These are phyloP conservation scores for Yamadazyma philogaea DNA, from an alignment of 805 yeast genomes.

Conservation along the genomic window DNA sequence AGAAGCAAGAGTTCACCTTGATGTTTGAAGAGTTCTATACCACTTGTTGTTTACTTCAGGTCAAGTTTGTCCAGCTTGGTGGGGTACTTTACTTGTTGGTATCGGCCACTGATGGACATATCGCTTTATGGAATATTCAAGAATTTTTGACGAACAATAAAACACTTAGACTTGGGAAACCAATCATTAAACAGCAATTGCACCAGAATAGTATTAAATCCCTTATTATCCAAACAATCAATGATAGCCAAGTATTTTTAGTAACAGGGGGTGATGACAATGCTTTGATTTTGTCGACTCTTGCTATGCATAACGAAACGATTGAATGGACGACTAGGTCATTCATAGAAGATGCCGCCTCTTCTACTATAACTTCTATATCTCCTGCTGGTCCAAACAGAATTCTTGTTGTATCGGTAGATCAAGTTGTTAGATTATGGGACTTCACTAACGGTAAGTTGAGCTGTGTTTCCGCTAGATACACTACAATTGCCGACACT, in stretches of 20 bases:
- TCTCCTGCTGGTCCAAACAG: conserved; percentile 26
- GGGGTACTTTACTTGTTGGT: conserved; percentile 40
- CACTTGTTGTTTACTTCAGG: conserved; percentile 74
- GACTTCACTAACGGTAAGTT: conserved; percentile 23
- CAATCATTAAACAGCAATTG: conserved; percentile 45
- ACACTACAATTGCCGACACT: conserved; percentile 88
- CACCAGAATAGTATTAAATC: conserved; percentile 88
- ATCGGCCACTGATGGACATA: conserved; percentile 82
- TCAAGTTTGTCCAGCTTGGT: conserved; percentile 39
- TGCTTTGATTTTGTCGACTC: conserved; percentile 42
- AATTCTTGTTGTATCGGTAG: conserved; percentile 68
- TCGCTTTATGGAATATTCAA: conserved; percentile 56
- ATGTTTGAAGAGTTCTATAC: conserved; percentile 53
- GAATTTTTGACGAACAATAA: background rate
- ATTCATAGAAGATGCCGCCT: conserved; percentile 61
- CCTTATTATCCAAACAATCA: conserved; percentile 25
- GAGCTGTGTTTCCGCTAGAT: conserved; percentile 36
- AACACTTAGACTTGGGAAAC: conserved; percentile 17
- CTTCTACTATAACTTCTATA: conserved; percentile 80
- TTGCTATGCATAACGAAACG: conserved; percentile 12
- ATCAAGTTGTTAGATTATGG: conserved; percentile 77
- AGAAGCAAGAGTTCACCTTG: conserved; percentile 36
- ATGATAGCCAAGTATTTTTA: conserved; percentile 25
- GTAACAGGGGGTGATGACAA: conserved; percentile 95
- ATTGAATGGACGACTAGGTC: conserved; percentile 24